Evolutionary conservation across 306 rosid species (phyloP).

Genomic region (Quercus agrifolia): DNA sequence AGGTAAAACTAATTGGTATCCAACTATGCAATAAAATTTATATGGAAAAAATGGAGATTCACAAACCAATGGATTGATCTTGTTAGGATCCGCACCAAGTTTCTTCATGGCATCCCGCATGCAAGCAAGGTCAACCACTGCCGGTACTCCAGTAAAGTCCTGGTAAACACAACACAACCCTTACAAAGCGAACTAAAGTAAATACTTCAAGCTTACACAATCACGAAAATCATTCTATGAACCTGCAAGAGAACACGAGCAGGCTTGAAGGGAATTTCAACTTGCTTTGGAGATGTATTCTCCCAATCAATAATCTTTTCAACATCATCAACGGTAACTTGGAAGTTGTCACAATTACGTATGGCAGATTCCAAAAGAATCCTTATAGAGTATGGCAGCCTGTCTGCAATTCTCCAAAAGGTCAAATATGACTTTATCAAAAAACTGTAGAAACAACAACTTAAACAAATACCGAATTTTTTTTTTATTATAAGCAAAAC

Average conservation of each 20-base stretch:
- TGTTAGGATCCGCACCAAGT: neutral
- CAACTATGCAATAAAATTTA: neutral
- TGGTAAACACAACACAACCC: neutral
- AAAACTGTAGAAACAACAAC: neutral
- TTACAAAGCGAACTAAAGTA: neutral
- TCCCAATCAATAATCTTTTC: constrained; percentile 14
- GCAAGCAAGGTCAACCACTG: constrained; percentile 13
- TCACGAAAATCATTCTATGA: neutral
- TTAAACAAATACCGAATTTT: neutral
- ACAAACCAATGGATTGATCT: constrained; percentile 7
- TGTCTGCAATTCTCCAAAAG: constrained; percentile 7
- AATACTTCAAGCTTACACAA: neutral
- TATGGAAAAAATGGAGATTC: neutral
- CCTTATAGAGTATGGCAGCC: constrained; percentile 26
- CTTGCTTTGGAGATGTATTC: constrained; percentile 10
- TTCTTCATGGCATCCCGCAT: constrained; percentile 7
- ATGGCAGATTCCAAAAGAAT: constrained; percentile 27
- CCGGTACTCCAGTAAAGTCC: constrained; percentile 8
- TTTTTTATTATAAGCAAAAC: too few relatives aligned
- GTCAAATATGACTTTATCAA: neutral
- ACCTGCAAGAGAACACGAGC: constrained; percentile 19
- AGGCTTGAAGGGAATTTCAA: constrained; percentile 19
- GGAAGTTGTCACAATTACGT: constrained; percentile 19
- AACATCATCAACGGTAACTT: constrained; percentile 15
- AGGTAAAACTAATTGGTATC: neutral